phyloP scores from a whole-genome alignment of 345 rosid genomes.

The Xanthoceras sorbifolium region DNA sequence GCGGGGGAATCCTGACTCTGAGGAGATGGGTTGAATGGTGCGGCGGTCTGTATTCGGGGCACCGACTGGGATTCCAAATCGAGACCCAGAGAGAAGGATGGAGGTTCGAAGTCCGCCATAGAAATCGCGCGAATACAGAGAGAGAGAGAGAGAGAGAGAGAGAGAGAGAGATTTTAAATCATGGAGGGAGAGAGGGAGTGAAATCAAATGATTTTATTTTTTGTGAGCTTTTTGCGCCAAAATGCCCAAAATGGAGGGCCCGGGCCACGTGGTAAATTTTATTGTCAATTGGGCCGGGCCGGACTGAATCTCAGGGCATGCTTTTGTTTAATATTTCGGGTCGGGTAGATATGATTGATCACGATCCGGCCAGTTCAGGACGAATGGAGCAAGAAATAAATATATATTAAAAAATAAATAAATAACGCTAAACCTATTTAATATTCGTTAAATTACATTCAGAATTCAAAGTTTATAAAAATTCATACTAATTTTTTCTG shows the following conservation, averaged over 20 bases:
- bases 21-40: constrained; percentile 2
- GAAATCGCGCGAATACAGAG: not conserved
- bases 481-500: no score
- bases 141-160: not conserved
- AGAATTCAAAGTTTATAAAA: no score
- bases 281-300: not conserved
- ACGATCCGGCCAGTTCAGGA: no score
- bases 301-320: no score
- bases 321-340: no score
- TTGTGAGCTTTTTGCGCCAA: not conserved
- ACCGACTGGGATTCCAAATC: constrained; percentile 54
- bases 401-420: no score
- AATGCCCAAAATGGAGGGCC: not conserved
- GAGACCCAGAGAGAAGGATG: constrained; percentile 87
- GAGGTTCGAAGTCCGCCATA: constrained; percentile 74
- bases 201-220: not conserved
- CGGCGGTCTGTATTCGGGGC: constrained; percentile 14
- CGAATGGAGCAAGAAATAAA: no score
- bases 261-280: no score
- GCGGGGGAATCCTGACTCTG: constrained; percentile 16
- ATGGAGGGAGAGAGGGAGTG: not conserved
- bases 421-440: no score
- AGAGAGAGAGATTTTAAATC: not conserved
- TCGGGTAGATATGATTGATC: no score
- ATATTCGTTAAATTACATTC: no score